Evolutionary conservation across 108 stramenopile genomes (phyloP).

Genomic region (Pseudonitzschia delicatissima): DNA sequence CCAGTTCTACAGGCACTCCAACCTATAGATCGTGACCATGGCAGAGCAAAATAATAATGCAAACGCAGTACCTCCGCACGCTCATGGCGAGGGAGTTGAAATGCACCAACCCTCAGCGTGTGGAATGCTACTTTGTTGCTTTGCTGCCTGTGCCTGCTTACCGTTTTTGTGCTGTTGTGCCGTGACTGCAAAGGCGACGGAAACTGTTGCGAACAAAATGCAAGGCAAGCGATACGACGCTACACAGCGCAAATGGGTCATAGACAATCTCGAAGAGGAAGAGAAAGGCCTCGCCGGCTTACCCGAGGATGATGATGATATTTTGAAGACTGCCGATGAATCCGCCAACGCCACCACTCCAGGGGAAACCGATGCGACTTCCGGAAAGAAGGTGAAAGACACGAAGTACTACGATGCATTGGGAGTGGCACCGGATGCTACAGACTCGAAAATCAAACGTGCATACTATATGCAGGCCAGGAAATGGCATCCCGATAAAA

Average conservation of each 20-base stretch:
- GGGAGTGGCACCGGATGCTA: constrained; percentile 54
- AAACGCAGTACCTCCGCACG: background rate
- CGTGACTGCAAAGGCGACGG: constrained; percentile 4
- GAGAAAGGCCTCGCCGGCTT: constrained; percentile 20
- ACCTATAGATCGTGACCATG: too few species aligned
- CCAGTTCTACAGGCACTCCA: too few species aligned
- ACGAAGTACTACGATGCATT: constrained; percentile 62
- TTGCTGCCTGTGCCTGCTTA: background rate
- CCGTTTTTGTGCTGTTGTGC: constrained; percentile 12
- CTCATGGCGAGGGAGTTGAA: background rate
- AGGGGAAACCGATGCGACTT: constrained; percentile 10
- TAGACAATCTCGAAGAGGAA: constrained; percentile 49
- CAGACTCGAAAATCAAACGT: constrained; percentile 73
- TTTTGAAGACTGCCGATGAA: constrained; percentile 31
- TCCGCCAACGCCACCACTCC: constrained; percentile 10
- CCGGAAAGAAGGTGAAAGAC: constrained; percentile 42
- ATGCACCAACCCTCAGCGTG: background rate
- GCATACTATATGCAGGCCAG: constrained; percentile 84
- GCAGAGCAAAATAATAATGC: background rate
- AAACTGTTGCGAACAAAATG: background rate
- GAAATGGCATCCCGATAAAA: constrained; percentile 83
- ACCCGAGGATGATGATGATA: constrained; percentile 55
- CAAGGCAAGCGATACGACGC: constrained; percentile 58
- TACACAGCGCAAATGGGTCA: constrained; percentile 48
- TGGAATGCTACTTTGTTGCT: background rate